These are phyloP conservation scores for Sphaerosporella brunnea DNA, from an alignment of 495 filamentous ascomycete genomes.

Conservation along the genomic window DNA sequence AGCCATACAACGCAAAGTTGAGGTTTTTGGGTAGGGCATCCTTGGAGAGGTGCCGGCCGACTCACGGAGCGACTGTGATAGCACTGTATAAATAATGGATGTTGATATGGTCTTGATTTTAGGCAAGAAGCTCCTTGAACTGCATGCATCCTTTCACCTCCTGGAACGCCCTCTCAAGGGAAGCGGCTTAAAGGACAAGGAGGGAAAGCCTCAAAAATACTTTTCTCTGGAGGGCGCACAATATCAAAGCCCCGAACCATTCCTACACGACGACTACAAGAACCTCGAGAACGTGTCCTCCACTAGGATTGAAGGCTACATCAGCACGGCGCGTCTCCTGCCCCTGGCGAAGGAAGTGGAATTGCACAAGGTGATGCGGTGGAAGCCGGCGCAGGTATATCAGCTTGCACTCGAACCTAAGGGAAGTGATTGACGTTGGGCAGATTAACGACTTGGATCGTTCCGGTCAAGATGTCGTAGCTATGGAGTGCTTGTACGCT, in stretches of 20 bases:
- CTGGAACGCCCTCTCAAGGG: constrained; percentile 31
- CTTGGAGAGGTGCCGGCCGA: neutral
- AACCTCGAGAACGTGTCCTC: constrained; percentile 49
- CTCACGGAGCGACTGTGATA: neutral
- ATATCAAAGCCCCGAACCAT: constrained; percentile 43
- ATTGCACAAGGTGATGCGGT: constrained; percentile 55
- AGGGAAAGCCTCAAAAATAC: constrained; percentile 8
- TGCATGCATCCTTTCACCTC: constrained; percentile 59
- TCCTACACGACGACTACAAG: constrained; percentile 52
- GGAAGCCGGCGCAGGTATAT: constrained; percentile 67
- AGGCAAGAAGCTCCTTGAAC: constrained; percentile 66
- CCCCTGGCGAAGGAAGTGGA: constrained; percentile 36
- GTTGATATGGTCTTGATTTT: constrained; percentile 1
- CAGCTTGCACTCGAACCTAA: neutral
- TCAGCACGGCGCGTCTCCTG: constrained; percentile 48
- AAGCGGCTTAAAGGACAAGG: neutral
- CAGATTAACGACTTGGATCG: constrained; percentile 51
- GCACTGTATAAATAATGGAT: neutral
- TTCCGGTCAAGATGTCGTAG: constrained; percentile 55
- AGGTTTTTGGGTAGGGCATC: constrained; percentile 59
- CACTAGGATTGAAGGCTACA: constrained; percentile 37
- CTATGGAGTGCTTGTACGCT: constrained; percentile 61
- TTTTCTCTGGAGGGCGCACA: constrained; percentile 27
- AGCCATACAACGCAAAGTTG: constrained; percentile 86
- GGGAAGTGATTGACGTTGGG: neutral